Percentiles rank a stretch among this genome's conserved stretches.
These are phyloP conservation scores for Capronia americana DNA, from an alignment of 2,329 filamentous ascomycete genomes.

Conservation along the genomic window DNA sequence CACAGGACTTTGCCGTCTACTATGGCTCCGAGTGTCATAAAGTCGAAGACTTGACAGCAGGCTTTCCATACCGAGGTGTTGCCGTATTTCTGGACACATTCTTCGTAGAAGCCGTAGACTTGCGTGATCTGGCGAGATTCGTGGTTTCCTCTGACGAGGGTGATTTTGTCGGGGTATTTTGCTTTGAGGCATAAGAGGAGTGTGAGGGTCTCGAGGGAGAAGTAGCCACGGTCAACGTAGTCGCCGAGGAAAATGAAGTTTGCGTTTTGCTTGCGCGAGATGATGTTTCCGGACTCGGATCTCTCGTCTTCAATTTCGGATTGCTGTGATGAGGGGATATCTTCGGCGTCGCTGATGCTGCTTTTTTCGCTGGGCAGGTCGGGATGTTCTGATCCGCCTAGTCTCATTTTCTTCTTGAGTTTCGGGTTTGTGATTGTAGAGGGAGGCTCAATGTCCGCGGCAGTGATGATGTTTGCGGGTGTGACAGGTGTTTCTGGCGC, in stretches of 20 bases:
- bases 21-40: constrained; percentile 74
- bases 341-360: constrained; percentile 51
- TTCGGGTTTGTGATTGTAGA: constrained; percentile 87
- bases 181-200: constrained; percentile 56
- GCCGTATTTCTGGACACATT: constrained; percentile 77
- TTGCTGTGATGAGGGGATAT: constrained; percentile 55
- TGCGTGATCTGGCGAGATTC: constrained; percentile 79
- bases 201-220: constrained; percentile 75
- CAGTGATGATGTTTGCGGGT: constrained; percentile 76
- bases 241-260: constrained; percentile 77
- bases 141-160: constrained; percentile 75
- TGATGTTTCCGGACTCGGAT: constrained; percentile 39
- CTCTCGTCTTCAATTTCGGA: constrained; percentile 47
- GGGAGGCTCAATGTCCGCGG: constrained; percentile 91
- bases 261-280: constrained; percentile 60
- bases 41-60: constrained; percentile 79
- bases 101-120: constrained; percentile 80
- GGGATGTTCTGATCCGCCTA: constrained; percentile 38
- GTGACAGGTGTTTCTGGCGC: constrained; percentile 66
- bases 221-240: constrained; percentile 77
- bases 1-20: constrained; percentile 77
- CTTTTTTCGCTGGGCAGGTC: constrained; percentile 36
- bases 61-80: constrained; percentile 81
- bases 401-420: constrained; percentile 82
- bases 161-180: constrained; percentile 73